These are phyloP conservation scores for Mycogone perniciosa DNA, from an alignment of 2,329 filamentous ascomycete genomes.

Conservation along the genomic window DNA sequence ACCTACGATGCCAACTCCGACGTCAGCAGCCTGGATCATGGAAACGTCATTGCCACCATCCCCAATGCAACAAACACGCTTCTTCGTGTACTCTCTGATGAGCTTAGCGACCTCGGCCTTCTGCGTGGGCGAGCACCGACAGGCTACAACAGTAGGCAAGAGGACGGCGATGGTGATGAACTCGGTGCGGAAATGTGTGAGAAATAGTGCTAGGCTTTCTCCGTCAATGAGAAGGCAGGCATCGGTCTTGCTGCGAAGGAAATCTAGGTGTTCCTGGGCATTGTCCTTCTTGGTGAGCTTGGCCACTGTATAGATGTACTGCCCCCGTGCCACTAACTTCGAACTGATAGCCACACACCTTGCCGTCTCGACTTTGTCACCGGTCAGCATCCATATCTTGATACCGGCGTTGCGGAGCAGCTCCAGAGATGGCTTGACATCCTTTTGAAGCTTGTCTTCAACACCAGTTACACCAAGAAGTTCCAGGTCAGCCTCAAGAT, in stretches of 20 bases:
- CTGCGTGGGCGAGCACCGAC: constrained; percentile 92
- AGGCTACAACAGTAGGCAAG: constrained; percentile 88
- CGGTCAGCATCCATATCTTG: constrained; percentile 99
- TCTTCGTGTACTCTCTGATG: constrained; percentile 87
- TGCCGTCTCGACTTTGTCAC: constrained; percentile 96
- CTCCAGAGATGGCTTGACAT: constrained; percentile 93
- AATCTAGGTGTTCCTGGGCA: constrained; percentile 82
- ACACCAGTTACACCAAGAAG: constrained; percentile 96
- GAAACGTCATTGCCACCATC: constrained; percentile 97
- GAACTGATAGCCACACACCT: constrained; percentile 93
- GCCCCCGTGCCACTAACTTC: constrained; percentile 85
- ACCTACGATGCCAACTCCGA: constrained; percentile 94
- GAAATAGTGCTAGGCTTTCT: constrained; percentile 77
- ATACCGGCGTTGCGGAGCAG: constrained; percentile 93
- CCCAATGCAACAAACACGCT: constrained; percentile 94
- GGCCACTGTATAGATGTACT: constrained; percentile 90
- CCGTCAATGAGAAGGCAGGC: constrained; percentile 89
- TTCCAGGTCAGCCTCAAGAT: constrained; percentile 83
- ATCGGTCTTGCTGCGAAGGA: constrained; percentile 81
- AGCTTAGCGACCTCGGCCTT: constrained; percentile 90
- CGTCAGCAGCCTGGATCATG: constrained; percentile 98
- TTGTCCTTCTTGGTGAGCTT: constrained; percentile 78
- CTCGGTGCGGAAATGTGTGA: constrained; percentile 72
- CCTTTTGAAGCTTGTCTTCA: constrained; percentile 90
- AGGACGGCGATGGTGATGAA: constrained; percentile 86